phyloP scores from a whole-genome alignment of 2,329 filamentous ascomycete species.

The Corynespora cassiicola region DNA sequence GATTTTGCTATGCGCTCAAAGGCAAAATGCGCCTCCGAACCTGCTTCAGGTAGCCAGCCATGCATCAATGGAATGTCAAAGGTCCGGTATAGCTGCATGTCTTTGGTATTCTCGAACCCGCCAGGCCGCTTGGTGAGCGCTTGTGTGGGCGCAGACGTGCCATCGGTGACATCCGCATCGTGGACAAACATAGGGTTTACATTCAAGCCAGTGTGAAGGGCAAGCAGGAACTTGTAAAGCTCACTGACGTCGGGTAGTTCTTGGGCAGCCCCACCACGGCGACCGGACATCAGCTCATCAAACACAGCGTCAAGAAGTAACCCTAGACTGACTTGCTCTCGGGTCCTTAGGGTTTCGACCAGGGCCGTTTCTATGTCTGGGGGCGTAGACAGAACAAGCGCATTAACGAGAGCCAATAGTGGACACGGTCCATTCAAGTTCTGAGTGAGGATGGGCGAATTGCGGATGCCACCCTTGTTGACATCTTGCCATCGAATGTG shows the following conservation, averaged over 20 bases:
- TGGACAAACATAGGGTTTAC: conserved; percentile 90
- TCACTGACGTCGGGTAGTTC: conserved; percentile 85
- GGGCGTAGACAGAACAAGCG: conserved; percentile 82
- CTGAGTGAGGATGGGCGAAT: conserved; percentile 88
- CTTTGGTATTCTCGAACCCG: conserved; percentile 83
- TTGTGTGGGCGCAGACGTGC: conserved; percentile 37
- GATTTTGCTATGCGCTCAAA: conserved; percentile 78
- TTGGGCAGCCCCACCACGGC: conserved; percentile 68
- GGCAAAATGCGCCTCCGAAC: conserved; percentile 70
- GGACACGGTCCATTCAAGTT: conserved; percentile 96
- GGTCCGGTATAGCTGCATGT: conserved; percentile 89
- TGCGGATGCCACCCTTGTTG: conserved; percentile 65
- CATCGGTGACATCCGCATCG: conserved; percentile 46
- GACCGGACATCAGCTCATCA: conserved; percentile 86
- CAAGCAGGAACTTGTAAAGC: conserved; percentile 84
- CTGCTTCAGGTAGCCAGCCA: conserved; percentile 82
- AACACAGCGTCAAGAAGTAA: conserved; percentile 88
- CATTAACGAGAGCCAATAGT: conserved; percentile 90
- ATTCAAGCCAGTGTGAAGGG: conserved; percentile 95
- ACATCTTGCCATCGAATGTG: conserved; percentile 85
- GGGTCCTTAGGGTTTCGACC: conserved; percentile 75
- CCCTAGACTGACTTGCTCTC: conserved; percentile 87
- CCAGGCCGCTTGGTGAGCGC: conserved; percentile 62
- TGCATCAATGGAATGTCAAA: conserved; percentile 91
- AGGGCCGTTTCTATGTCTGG: conserved; percentile 71